phyloP scores from a whole-genome alignment of 768 basidiomycete species.

The Favolaschia claudopus region DNA sequence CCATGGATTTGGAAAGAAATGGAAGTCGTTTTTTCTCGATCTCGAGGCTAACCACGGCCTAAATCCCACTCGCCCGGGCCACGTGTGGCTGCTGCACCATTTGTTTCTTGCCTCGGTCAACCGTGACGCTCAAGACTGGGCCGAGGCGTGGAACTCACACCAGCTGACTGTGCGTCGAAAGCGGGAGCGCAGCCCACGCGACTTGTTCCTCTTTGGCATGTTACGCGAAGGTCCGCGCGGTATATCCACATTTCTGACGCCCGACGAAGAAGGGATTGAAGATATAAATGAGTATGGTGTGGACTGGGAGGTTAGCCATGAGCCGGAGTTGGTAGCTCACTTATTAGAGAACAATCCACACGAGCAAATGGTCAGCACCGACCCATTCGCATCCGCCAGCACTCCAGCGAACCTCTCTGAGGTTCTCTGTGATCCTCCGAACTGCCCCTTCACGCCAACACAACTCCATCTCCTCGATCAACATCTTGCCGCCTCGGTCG shows the following conservation, averaged over 20 bases:
- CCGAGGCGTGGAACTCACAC: conserved; percentile 38
- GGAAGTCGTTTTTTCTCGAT: conserved; percentile 37
- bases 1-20: conserved; percentile 33
- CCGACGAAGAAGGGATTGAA: not conserved
- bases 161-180: conserved; percentile 10
- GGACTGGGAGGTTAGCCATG: conserved; percentile 16
- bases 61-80: conserved; percentile 12
- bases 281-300: conserved; percentile 19
- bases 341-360: conserved; percentile 13
- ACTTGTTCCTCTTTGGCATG: conserved; percentile 30
- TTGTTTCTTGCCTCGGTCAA: conserved; percentile 36
- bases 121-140: conserved; percentile 34
- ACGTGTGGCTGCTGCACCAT: conserved; percentile 40
- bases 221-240: conserved; percentile 26
- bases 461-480: not conserved
- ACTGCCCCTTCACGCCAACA: not conserved
- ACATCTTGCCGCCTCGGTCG: no score
- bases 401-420: not conserved
- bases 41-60: conserved; percentile 35
- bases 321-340: conserved; percentile 9
- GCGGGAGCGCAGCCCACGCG: conserved; percentile 15
- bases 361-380: not conserved
- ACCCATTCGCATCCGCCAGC: conserved; percentile 4
- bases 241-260: not conserved
- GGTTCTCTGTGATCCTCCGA: not conserved